Conservation (phyloP, 2,329 filamentous ascomycete genomes). For the Cercospora zeae-maydis region DNA sequence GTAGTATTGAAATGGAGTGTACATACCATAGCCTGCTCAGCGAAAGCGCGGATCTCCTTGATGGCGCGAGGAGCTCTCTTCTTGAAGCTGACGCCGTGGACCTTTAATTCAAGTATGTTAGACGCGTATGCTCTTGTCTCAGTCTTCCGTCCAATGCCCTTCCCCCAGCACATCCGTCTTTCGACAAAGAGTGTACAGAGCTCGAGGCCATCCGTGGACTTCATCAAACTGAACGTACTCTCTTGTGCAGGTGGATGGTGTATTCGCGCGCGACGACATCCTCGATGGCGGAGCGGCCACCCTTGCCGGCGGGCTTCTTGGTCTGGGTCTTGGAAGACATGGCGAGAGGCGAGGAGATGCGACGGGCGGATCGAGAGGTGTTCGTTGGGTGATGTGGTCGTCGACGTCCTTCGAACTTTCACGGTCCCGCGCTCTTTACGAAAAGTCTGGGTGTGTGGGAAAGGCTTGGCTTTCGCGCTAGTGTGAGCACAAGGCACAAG, state of each 20-base stretch:
- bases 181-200: conserved; percentile 5
- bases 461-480: not conserved
- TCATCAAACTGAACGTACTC: conserved; percentile 80
- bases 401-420: conserved; percentile 15
- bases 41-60: conserved; percentile 99
- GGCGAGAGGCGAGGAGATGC: conserved; percentile 21
- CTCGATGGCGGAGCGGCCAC: conserved; percentile 89
- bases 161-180: not conserved
- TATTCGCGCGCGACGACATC: conserved; percentile 99
- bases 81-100: conserved; percentile 98
- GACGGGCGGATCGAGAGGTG: conserved; percentile 11
- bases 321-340: conserved; percentile 44
- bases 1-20: not conserved
- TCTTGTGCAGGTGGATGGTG: conserved; percentile 99
- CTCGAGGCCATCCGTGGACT: conserved; percentile 57
- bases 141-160: conserved; percentile 65
- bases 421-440: not conserved
- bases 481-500: not conserved
- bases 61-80: conserved; percentile 97
- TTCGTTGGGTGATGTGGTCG: conserved; percentile 15
- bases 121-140: conserved; percentile 43
- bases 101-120: conserved; percentile 53
- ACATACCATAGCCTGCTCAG: conserved; percentile 92
- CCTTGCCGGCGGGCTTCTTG: conserved; percentile 61
- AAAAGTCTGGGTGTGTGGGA: not conserved